These are phyloP conservation scores for Trichosporon coremiiforme DNA, from an alignment of 1,284 basidiomycete genomes.

Conservation along the genomic window DNA sequence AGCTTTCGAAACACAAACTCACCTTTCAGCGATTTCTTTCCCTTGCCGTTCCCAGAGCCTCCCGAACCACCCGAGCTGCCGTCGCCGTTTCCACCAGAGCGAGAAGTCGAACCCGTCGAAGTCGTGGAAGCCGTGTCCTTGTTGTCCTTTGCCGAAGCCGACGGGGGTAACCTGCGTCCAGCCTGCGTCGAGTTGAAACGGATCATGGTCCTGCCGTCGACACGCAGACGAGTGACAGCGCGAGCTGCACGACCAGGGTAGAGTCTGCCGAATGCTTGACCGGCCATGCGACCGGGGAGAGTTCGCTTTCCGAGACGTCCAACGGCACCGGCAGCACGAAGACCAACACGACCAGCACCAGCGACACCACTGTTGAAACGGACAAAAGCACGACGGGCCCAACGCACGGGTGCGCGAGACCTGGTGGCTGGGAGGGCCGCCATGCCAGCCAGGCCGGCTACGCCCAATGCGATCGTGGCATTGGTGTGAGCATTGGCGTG, in stretches of 20 bases:
- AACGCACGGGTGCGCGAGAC: slow-evolving; percentile 13
- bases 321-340: slow-evolving; percentile 16
- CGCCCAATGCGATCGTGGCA: slow-evolving; percentile 3
- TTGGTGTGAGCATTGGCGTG: slow-evolving; percentile 18
- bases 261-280: slow-evolving; percentile 6
- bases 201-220: slow-evolving; percentile 8
- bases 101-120: neutral
- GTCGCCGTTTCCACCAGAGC: neutral
- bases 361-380: slow-evolving; percentile 17
- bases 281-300: slow-evolving; percentile 15
- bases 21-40: slow-evolving; percentile 2
- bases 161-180: slow-evolving; percentile 12
- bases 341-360: slow-evolving; percentile 13
- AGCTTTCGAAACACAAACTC: slow-evolving; percentile 9
- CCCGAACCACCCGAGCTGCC: slow-evolving; percentile 10
- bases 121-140: neutral
- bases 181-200: slow-evolving; percentile 17
- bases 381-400: slow-evolving; percentile 14
- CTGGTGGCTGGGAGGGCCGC: slow-evolving; percentile 10
- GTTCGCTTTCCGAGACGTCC: slow-evolving; percentile 10
- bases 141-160: slow-evolving; percentile 1
- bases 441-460: slow-evolving; percentile 9
- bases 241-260: slow-evolving; percentile 15
- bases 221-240: slow-evolving; percentile 1
- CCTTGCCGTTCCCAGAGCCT: slow-evolving; percentile 14